These are phyloP conservation scores for Boletus tomentosulus DNA, from an alignment of 768 basidiomycete species.

Conservation along the genomic window DNA sequence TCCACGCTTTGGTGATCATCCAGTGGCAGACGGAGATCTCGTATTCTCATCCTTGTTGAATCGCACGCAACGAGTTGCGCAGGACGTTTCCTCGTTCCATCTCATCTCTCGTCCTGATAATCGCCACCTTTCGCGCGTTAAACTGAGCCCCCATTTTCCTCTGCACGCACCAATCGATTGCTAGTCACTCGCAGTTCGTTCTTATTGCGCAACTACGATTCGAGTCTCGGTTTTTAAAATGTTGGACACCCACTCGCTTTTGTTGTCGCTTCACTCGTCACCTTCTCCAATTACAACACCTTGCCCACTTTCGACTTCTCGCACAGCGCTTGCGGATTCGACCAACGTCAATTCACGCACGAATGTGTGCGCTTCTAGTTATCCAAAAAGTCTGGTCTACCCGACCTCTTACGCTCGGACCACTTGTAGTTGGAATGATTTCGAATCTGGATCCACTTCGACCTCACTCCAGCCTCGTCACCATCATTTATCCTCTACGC, in stretches of 20 bases:
- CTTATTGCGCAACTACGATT: slow-evolving; percentile 9
- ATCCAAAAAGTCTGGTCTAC: slow-evolving; percentile 10
- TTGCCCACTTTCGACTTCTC: slow-evolving; percentile 4
- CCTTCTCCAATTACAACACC: not conserved
- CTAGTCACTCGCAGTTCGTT: slow-evolving; percentile 3
- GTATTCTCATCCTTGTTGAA: slow-evolving; percentile 4
- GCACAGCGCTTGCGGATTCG: slow-evolving; percentile 23
- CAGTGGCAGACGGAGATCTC: not conserved
- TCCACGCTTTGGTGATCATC: not conserved
- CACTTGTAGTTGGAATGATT: slow-evolving; percentile 8
- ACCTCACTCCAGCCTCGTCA: slow-evolving; percentile 4
- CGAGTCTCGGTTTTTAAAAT: slow-evolving; percentile 10
- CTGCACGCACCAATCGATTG: slow-evolving; percentile 9
- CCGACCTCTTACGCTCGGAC: slow-evolving; percentile 19
- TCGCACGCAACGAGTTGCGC: slow-evolving; percentile 24
- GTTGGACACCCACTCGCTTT: slow-evolving; percentile 13
- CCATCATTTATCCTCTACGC: slow-evolving; percentile 1
- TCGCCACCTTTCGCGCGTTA: slow-evolving; percentile 17
- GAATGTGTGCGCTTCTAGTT: slow-evolving; percentile 1
- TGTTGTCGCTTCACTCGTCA: slow-evolving; percentile 1
- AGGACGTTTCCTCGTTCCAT: slow-evolving; percentile 26
- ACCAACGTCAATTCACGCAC: slow-evolving; percentile 19
- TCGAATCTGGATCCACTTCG: slow-evolving; percentile 1
- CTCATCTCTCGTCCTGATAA: slow-evolving; percentile 19
- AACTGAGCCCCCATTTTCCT: slow-evolving; percentile 4